Evolutionary conservation across 2,329 filamentous ascomycete genomes (phyloP).

Genomic region (Myriangium duriaei): DNA sequence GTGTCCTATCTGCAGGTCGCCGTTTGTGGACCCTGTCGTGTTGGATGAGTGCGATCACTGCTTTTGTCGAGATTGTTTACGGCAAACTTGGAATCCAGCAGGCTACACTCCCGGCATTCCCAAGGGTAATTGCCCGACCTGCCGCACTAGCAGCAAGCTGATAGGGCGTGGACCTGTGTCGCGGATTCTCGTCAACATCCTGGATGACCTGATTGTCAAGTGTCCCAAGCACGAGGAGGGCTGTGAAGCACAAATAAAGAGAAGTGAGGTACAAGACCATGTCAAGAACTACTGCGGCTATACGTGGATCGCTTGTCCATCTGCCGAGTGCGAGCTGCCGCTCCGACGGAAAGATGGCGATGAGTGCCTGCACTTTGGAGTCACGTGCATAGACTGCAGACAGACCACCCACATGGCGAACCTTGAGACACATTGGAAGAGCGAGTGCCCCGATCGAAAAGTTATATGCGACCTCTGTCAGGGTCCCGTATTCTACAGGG

Average conservation of each 20-base stretch:
- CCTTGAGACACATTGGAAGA: conserved; percentile 30
- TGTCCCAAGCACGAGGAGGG: conserved; percentile 44
- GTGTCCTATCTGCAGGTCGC: conserved; percentile 52
- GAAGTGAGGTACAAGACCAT: conserved; percentile 46
- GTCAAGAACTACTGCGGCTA: conserved; percentile 49
- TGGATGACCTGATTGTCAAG: conserved; percentile 47
- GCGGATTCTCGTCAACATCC: conserved; percentile 47
- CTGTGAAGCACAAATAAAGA: conserved; percentile 40
- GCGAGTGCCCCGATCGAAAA: conserved; percentile 38
- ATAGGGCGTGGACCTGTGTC: conserved; percentile 28
- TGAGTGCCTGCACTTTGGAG: conserved; percentile 41
- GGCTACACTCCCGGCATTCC: conserved; percentile 21
- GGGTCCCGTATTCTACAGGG: conserved; percentile 28
- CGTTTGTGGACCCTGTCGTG: conserved; percentile 45
- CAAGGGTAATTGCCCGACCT: conserved; percentile 41
- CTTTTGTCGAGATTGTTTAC: conserved; percentile 49
- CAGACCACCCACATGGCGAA: conserved; percentile 42
- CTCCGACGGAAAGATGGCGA: conserved; percentile 44
- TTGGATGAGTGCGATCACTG: conserved; percentile 49
- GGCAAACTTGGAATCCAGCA: conserved; percentile 32
- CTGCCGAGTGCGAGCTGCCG: conserved; percentile 36
- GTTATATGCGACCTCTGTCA: conserved; percentile 32
- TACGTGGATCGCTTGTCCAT: conserved; percentile 40
- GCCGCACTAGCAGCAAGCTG: conserved; percentile 35
- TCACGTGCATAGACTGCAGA: conserved; percentile 41